phyloP scores from a whole-genome alignment of 2,329 filamentous ascomycete species.

The Lachnum nothofagi region DNA sequence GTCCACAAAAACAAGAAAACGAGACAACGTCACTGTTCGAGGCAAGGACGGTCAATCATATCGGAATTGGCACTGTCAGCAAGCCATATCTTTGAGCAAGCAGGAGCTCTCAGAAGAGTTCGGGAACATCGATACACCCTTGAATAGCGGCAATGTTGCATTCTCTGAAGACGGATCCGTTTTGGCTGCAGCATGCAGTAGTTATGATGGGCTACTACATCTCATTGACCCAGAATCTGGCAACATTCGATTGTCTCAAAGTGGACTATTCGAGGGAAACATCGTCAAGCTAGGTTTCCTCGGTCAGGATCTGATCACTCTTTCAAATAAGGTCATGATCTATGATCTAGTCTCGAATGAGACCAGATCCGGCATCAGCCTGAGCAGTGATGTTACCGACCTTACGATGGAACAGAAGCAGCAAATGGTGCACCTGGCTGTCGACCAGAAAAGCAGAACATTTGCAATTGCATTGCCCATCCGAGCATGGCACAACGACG shows the following conservation, averaged over 20 bases:
- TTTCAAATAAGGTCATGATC: constrained; percentile 69
- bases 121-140: constrained; percentile 24
- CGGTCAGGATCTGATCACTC: constrained; percentile 66
- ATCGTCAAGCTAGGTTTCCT: constrained; percentile 67
- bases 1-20: constrained; percentile 66
- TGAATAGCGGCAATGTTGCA: constrained; percentile 56
- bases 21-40: constrained; percentile 62
- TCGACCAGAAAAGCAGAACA: constrained; percentile 59
- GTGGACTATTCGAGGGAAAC: constrained; percentile 60
- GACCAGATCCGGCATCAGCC: constrained; percentile 59
- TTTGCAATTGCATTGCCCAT: constrained; percentile 56
- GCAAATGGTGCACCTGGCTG: constrained; percentile 61
- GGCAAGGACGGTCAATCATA: constrained; percentile 54
- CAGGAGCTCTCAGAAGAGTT: constrained; percentile 32
- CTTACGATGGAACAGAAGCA: constrained; percentile 34
- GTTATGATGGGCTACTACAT: constrained; percentile 60
- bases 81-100: constrained; percentile 46
- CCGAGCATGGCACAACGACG: constrained; percentile 10
- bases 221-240: constrained; percentile 71
- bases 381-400: constrained; percentile 42
- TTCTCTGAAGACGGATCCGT: constrained; percentile 84
- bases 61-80: constrained; percentile 70
- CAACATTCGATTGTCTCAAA: constrained; percentile 59
- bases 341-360: constrained; percentile 81
- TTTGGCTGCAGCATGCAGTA: constrained; percentile 62